Evolutionary conservation across 371 early-diverging fungal species (phyloP), one percentile per base, ranked within the genome.

Genomic region (Smittium culicis): DNA sequence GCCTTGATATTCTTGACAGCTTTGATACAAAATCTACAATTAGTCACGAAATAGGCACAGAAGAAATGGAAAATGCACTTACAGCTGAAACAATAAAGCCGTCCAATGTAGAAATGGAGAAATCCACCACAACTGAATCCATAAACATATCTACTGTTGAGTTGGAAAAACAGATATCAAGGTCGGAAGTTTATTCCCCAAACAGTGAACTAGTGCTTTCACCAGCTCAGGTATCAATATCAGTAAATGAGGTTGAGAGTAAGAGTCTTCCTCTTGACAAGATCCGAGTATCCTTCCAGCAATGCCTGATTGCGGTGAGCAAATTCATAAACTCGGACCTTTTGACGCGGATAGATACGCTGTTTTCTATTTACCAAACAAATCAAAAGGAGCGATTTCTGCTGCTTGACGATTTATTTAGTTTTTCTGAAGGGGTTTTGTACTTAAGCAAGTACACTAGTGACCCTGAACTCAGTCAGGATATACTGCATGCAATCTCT

Each of bases 401-500:
- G 32, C 83, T 77, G 65, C 85, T 88, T 35, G 88, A 94, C 54
- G 93, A 94, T 69, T 79, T 93, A n/a, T 77, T 94, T 63, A 86
- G 88, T 61, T 76, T 94, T 59, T 91, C 93, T 0, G 96, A 96
- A 73, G 86, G 89, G 54, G 73, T 96, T 16, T 76, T 95, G 68
- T 76, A 76, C 62, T 71, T 76, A n/a, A 69, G 71, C 28, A 72
- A 73, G 34, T 72, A 72, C 14, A 25, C 60, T 11, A 28, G 11
- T 16, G 64, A 34, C 5, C 28, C 28, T 59, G 33, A 27, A n/a
- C 28, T 29, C n/a, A 33, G 60, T 28, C 25, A 64, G n/a, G 54
- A 30, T 16, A 64, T 28, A 54, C 16, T 30, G 27, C 35, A 59
- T 28, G 54, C 28, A n/a, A 31, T 27, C 16, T 27, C 27, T 27